Base-by-base conservation (phyloP, 768 basidiomycete genomes). In the Xerocomellus chrysenteron region DNA sequence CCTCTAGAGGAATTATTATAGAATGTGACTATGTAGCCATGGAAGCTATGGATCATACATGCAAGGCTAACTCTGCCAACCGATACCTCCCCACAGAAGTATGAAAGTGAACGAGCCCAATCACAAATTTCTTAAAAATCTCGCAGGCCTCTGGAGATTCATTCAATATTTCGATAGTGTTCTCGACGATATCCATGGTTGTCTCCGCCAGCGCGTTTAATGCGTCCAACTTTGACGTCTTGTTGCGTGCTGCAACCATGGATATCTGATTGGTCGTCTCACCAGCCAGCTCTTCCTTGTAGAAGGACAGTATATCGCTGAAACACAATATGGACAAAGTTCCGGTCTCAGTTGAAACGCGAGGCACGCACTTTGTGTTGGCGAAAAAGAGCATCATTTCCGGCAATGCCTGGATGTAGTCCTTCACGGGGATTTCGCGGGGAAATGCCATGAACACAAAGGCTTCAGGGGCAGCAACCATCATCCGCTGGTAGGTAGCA, bases 221-320 rank as follows among this genome's bases (percentile, higher is more conserved):
- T 14, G 60, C 65, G 0, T 67, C 65, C 17, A 66, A 35, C 50
- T 75, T 75, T 0, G 67, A 58, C 0, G 47, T 43, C 24, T 59
- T 49, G 8, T 59, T 56, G 28, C 53, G 54, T 7, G 52, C 52
- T 1, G 75, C 73, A 2, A 72, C 44, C 10, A 69, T 44, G 3
- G 74, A 70, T n/a, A 74, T 58, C 17, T 57, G 67, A 52, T 77
- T 76, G 40, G 62, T 62, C 7, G 57, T 50, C 49, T 75, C 76
- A 19, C 66, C 69, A 0, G 50, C 65, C 5, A 66, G 43, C 43
- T 75, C 75, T 63, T 77, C 76, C 47, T 76, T 57, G 40, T 76
- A 72, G 47, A 76, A 74, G 1, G 72, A 74, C 19, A 74, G 64
- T 19, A 75, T 60, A 52, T 76, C 76, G 55, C 75, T 76, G 42